A percentile compares a stretch with the other conserved stretches of the same genome.
These are phyloP conservation scores for Phytophthora niederhauseri DNA, from an alignment of 352 stramenopile genomes.

Conservation along the genomic window DNA sequence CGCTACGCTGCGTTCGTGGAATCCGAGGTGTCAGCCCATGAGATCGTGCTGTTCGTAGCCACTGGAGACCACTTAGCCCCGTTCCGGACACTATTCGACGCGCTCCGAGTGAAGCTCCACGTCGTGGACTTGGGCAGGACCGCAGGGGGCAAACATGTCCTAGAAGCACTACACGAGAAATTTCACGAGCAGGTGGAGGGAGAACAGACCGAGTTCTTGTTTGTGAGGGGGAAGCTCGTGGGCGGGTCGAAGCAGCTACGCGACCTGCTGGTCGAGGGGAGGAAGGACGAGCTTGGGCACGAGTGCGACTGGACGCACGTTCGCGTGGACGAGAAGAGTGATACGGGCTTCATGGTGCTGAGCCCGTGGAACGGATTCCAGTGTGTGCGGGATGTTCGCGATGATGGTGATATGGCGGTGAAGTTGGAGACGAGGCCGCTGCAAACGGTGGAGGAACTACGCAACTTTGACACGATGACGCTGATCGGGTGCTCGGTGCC, in stretches of 20 bases:
- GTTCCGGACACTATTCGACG: slow-evolving; percentile 27
- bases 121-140: slow-evolving; percentile 36
- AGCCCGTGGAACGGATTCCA: slow-evolving; percentile 32
- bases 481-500: slow-evolving; percentile 27
- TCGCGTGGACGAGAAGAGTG: slow-evolving; percentile 28
- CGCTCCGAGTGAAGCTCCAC: slow-evolving; percentile 23
- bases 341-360: slow-evolving; percentile 40
- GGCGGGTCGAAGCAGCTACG: slow-evolving; percentile 23
- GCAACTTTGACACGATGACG: slow-evolving; percentile 25
- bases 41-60: slow-evolving; percentile 20
- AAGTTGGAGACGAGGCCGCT: slow-evolving; percentile 38
- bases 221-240: slow-evolving; percentile 29
- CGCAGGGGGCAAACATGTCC: slow-evolving; percentile 33
- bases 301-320: slow-evolving; percentile 31
- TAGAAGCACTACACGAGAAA: slow-evolving; percentile 24
- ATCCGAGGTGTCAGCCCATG: slow-evolving; percentile 21
- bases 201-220: slow-evolving; percentile 33
- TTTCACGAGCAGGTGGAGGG: slow-evolving; percentile 5
- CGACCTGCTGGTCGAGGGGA: slow-evolving; percentile 24
- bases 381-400: not conserved
- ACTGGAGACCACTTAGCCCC: slow-evolving; percentile 6
- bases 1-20: slow-evolving; percentile 31
- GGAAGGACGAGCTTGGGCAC: slow-evolving; percentile 7
- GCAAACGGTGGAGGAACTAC: slow-evolving; percentile 38
- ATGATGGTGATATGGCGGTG: not conserved